These are phyloP conservation scores for Backusella macrospora DNA, from an alignment of 192 early-diverging fungal species.

Conservation along the genomic window DNA sequence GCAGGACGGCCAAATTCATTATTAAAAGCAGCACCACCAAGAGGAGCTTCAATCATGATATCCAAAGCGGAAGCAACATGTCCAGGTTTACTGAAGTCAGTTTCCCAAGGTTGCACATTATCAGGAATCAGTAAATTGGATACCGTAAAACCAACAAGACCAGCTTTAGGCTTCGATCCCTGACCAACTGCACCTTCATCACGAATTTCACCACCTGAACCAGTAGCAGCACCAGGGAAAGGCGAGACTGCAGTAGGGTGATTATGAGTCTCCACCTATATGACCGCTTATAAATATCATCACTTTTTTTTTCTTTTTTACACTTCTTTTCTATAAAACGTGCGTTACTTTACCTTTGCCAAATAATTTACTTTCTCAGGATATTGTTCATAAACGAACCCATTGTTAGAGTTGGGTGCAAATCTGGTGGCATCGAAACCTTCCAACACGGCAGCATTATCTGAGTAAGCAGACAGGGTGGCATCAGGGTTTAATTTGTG, in stretches of 20 bases:
- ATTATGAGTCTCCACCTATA: constrained; percentile 96
- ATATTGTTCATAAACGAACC: constrained; percentile 62
- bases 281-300: neutral
- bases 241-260: constrained; percentile 99
- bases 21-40: constrained; percentile 98
- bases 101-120: constrained; percentile 93
- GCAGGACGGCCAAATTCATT: constrained; percentile 98
- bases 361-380: constrained; percentile 86
- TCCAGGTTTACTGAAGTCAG: constrained; percentile 78
- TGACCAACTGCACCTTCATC: constrained; percentile 98
- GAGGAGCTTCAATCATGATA: constrained; percentile 97
- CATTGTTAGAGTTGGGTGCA: constrained; percentile 45
- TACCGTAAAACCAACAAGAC: constrained; percentile 93
- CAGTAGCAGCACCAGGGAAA: constrained; percentile 97
- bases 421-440: constrained; percentile 70
- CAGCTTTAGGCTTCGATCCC: constrained; percentile 95
- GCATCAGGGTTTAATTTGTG: constrained; percentile 78
- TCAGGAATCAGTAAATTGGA: constrained; percentile 94
- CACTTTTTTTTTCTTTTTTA: constrained; percentile 12
- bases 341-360: constrained; percentile 60
- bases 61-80: constrained; percentile 92
- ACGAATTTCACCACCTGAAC: constrained; percentile 99
- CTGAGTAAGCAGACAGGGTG: constrained; percentile 95
- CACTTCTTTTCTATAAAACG: neutral
- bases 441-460: constrained; percentile 96